A percentile compares a stretch with the other conserved stretches of the same genome.
Conservation (phyloP, 2,329 filamentous ascomycete species). For the Fusarium sambucinum region DNA sequence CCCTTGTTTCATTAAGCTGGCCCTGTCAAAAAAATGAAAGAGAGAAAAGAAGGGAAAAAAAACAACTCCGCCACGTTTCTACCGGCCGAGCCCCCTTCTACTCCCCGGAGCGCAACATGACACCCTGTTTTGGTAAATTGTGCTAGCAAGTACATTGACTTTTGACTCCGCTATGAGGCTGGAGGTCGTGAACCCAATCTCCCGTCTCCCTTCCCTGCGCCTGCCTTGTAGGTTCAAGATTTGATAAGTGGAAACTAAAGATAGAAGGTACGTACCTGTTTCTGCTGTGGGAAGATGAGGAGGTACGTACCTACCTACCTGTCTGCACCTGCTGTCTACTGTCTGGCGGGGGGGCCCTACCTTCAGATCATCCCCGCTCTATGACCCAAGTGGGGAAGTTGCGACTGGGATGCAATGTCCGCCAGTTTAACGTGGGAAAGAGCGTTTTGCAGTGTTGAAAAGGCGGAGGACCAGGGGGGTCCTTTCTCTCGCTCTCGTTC, state of each 20-base stretch:
- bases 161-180: constrained; percentile 20
- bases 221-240: not conserved
- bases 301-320: not conserved
- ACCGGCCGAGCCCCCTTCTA: constrained; percentile 28
- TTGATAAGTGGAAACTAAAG: constrained; percentile 1
- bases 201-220: not conserved
- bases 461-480: constrained; percentile 43
- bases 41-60: not conserved
- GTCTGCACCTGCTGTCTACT: not conserved
- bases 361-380: constrained; percentile 36
- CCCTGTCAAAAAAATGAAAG: not conserved
- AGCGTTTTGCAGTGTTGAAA: constrained; percentile 43
- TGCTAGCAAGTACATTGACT: constrained; percentile 6
- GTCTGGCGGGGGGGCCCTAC: constrained; percentile 10
- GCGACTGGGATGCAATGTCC: constrained; percentile 34
- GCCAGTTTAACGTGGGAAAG: constrained; percentile 46
- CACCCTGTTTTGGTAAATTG: constrained; percentile 22
- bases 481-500: not conserved
- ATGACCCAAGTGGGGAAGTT: constrained; percentile 28
- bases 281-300: not conserved
- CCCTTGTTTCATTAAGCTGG: no score
- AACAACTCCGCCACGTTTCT: constrained; percentile 44
- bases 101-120: constrained; percentile 23
- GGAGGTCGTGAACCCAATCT: constrained; percentile 12
- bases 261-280: not conserved